Conservation (phyloP, 2,329 filamentous ascomycete genomes). For the Penicillium sp. region DNA sequence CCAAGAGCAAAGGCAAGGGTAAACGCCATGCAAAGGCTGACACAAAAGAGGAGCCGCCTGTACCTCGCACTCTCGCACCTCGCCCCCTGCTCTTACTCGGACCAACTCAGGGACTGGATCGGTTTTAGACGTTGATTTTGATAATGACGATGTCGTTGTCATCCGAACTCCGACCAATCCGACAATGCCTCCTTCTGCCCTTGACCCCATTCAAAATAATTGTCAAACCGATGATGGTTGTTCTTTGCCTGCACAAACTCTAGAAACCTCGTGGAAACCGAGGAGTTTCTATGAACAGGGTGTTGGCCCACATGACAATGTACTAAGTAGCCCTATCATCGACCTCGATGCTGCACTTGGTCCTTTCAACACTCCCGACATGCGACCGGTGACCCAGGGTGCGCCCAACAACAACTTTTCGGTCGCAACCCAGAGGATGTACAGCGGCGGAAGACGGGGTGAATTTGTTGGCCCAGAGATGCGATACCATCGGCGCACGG, state of each 20-base stretch:
- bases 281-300: conserved; percentile 46
- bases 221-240: conserved; percentile 14
- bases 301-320: conserved; percentile 56
- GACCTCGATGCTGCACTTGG: conserved; percentile 92
- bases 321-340: conserved; percentile 72
- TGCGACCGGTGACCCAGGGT: conserved; percentile 32
- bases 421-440: conserved; percentile 46
- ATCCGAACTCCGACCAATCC: conserved; percentile 46
- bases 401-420: conserved; percentile 42
- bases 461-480: conserved; percentile 51
- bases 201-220: conserved; percentile 20
- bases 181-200: conserved; percentile 29
- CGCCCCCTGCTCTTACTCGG: conserved; percentile 47
- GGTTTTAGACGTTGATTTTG: conserved; percentile 49
- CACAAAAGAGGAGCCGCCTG: conserved; percentile 13
- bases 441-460: conserved; percentile 49
- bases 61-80: conserved; percentile 34
- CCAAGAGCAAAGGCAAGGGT: conserved; percentile 43
- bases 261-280: conserved; percentile 46
- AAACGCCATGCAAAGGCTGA: conserved; percentile 49
- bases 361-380: conserved; percentile 74
- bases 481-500: conserved; percentile 51
- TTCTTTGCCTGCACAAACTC: conserved; percentile 18
- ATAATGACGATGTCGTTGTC: conserved; percentile 51
- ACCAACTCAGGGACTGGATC: conserved; percentile 45